A percentile compares a stretch with the other conserved stretches of the same genome.
Evolutionary conservation across 2,329 filamentous ascomycete species (phyloP).

Genomic region (Zalaria sp.): DNA sequence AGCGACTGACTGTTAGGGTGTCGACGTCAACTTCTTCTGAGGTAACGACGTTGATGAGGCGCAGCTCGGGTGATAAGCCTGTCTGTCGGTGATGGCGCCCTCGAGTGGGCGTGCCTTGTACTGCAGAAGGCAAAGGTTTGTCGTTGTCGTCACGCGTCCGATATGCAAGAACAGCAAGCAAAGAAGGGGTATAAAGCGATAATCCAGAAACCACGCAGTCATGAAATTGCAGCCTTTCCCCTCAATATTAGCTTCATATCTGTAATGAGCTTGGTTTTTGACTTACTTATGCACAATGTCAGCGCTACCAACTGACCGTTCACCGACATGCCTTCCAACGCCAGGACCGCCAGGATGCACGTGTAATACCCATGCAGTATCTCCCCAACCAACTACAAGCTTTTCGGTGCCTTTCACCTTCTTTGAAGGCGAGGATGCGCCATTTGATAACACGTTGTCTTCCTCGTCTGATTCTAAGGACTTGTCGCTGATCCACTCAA

Average conservation of each 20-base stretch:
- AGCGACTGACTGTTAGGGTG: slow-evolving; percentile 71
- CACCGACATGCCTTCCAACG: slow-evolving; percentile 51
- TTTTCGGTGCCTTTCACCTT: slow-evolving; percentile 45
- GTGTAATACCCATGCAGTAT: slow-evolving; percentile 90
- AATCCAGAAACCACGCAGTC: slow-evolving; percentile 97
- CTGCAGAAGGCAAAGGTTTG: slow-evolving; percentile 37
- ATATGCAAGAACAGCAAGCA: slow-evolving; percentile 86
- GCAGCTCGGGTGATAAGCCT: slow-evolving; percentile 73
- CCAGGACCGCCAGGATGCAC: slow-evolving; percentile 64
- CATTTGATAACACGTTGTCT: slow-evolving; percentile 22
- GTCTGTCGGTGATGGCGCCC: slow-evolving; percentile 60
- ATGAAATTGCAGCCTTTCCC: slow-evolving; percentile 59
- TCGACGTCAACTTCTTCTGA: slow-evolving; percentile 78
- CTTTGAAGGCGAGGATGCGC: slow-evolving; percentile 10
- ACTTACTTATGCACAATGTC: slow-evolving; percentile 71
- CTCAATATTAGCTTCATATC: too few species aligned
- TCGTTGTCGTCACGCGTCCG: slow-evolving; percentile 61
- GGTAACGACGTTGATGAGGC: slow-evolving; percentile 76
- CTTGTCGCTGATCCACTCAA: slow-evolving; percentile 85
- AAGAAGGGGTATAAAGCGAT: slow-evolving; percentile 84
- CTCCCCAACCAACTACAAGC: slow-evolving; percentile 86
- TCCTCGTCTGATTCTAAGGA: slow-evolving; percentile 61
- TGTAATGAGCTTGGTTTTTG: too few species aligned
- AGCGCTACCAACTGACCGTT: slow-evolving; percentile 62
- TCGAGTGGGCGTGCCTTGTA: slow-evolving; percentile 44